Conservation (phyloP, 176 grass and related monocot species). For the Hordeum marinum region DNA sequence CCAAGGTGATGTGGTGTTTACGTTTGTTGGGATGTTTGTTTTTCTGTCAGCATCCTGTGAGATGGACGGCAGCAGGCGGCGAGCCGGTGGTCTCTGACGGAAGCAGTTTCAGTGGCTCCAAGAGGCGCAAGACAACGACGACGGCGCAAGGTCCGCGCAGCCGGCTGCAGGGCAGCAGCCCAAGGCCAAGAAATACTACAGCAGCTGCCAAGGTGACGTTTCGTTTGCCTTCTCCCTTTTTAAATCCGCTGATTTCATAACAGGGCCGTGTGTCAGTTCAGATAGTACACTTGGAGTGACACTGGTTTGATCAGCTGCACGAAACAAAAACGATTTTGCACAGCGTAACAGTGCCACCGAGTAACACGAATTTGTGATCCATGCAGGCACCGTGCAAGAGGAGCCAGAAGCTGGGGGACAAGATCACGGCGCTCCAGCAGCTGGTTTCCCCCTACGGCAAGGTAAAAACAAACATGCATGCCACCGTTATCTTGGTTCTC, state of each 20-base stretch:
- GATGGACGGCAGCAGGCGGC: slow-evolving; percentile 24
- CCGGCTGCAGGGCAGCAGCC: slow-evolving; percentile 11
- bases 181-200: slow-evolving; percentile 1
- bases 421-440: slow-evolving; percentile 72
- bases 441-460: slow-evolving; percentile 80
- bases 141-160: slow-evolving; percentile 18
- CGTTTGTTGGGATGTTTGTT: background rate
- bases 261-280: background rate
- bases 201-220: slow-evolving; percentile 36
- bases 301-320: too few relatives aligned
- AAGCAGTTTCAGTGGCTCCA: slow-evolving; percentile 13
- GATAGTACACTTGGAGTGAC: background rate
- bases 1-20: background rate
- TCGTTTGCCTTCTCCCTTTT: background rate
- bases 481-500: too few relatives aligned
- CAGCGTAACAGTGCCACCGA: background rate
- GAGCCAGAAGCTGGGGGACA: slow-evolving; percentile 70
- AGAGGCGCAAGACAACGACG: slow-evolving; percentile 34
- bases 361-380: background rate
- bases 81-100: background rate
- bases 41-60: slow-evolving; percentile 41
- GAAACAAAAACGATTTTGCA: background rate
- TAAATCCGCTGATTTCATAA: background rate
- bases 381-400: slow-evolving; percentile 50
- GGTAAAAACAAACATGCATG: slow-evolving; percentile 7